Evolutionary conservation across 2,329 filamentous ascomycete species (phyloP), one percentile per base, ranked within the genome.

Genomic region (Bertia moriformis): DNA sequence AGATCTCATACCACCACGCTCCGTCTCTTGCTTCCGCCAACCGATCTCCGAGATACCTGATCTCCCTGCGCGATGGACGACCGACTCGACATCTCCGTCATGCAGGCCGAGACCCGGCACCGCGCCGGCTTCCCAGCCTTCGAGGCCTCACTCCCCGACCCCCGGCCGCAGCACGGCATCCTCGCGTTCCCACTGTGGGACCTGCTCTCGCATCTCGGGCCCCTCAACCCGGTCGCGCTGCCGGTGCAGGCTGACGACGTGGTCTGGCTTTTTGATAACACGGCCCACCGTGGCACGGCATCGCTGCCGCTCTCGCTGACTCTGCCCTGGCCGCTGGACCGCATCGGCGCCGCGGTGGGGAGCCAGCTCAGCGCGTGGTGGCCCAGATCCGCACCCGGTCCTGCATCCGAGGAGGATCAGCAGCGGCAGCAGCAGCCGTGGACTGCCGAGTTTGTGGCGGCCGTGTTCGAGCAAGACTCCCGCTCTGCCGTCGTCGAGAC

Each of bases 231-330:
- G 1, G 60, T 78, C 12, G 66, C 71, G 1, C 69, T 69, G 36
- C 61, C 66, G 22, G 71, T 85, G 37, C 69, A 75, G 40, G 64
- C 67, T 14, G 60, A 72, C n/a, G 57, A 65, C 38, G 4, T 15
- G 29, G 77, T 95, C 30, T 95, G 89, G 89, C 64, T 95, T 4
- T 66, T 95, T 37, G 87, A 96, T 62, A 94, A 91, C 51, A 89
- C 83, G 2, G 88, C 87, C 3, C 89, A 81, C 54, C 73, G 74
- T 43, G 10, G 24, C n/a, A n/a, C n/a, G 10, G n/a, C n/a, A n/a
- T n/a, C n/a, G n/a, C n/a, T n/a, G n/a, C n/a, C n/a, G n/a, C n/a
- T n/a, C n/a, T n/a, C n/a, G n/a, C 22, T n/a, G n/a, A 27, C 7
- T 27, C 22, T 27, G 7, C 22, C 22, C 22, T 7, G 22, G n/a